Evolutionary conservation across 345 rosid species (phyloP).

Genomic region (Aethionema arabicum): DNA sequence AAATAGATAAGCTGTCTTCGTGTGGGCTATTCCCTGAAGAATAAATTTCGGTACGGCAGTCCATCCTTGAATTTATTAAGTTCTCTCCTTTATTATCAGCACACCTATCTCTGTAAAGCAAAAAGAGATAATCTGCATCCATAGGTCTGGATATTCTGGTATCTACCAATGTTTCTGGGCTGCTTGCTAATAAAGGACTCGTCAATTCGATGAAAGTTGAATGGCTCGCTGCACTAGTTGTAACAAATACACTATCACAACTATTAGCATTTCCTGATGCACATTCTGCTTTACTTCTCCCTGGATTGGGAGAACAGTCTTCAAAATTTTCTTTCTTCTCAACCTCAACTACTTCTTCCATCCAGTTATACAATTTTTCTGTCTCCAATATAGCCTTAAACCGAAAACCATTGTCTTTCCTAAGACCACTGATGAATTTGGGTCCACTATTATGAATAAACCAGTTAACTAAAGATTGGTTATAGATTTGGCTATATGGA

Average conservation of each 20-base stretch:
- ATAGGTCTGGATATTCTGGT: conserved; percentile 36
- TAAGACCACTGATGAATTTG: conserved; percentile 4
- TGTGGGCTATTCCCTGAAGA: conserved; percentile 33
- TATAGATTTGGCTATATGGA: conserved; percentile 20
- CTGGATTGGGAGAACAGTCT: conserved; percentile 23
- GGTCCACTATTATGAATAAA: conserved; percentile 27
- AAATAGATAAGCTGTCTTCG: conserved; percentile 25
- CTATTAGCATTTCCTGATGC: conserved; percentile 32
- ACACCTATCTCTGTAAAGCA: conserved; percentile 38
- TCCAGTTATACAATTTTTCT: conserved; percentile 46
- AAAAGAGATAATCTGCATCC: conserved; percentile 45
- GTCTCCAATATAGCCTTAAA: conserved; percentile 28
- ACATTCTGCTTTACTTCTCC: conserved; percentile 20
- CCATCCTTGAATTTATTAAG: conserved; percentile 35
- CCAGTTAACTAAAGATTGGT: conserved; percentile 28
- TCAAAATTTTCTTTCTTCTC: conserved; percentile 33
- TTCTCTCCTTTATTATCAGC: conserved; percentile 33
- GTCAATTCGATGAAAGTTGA: conserved; percentile 32
- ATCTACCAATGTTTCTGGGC: conserved; percentile 12
- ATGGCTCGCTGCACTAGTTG: conserved; percentile 27
- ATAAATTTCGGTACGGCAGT: conserved; percentile 36
- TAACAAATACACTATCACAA: conserved; percentile 27
- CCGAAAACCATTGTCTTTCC: conserved; percentile 11
- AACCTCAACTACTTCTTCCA: conserved; percentile 35
- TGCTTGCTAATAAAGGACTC: conserved; percentile 31